Evolutionary conservation across 106 monocot genomes (phyloP).

Genomic region (Chionographis japonica): DNA sequence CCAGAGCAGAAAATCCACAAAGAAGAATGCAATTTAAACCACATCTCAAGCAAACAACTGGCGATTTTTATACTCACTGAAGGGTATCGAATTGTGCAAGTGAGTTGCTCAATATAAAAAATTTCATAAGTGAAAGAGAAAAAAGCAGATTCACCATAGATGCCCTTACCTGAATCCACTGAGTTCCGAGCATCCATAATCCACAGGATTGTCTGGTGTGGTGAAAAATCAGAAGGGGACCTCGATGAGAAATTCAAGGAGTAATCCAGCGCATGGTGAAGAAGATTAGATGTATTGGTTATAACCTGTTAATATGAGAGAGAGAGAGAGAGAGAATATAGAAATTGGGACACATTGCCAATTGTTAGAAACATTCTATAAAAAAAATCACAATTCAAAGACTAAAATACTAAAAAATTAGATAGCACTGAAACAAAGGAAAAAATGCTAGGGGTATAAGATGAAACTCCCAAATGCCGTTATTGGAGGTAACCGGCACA

Average conservation of each 20-base stretch:
- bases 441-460: too few relatives aligned
- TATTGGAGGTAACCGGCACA: too few relatives aligned
- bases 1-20: conserved; percentile 58
- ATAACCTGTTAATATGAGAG: conserved; percentile 23
- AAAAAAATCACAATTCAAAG: too few relatives aligned
- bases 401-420: too few relatives aligned
- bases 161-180: conserved; percentile 46
- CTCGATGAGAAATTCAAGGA: conserved; percentile 68
- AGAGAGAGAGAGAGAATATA: neutral
- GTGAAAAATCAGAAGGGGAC: conserved; percentile 53
- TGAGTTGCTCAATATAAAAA: neutral
- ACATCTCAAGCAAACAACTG: conserved; percentile 60
- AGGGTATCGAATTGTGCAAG: neutral
- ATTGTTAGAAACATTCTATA: neutral
- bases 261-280: conserved; percentile 48
- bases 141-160: neutral
- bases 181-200: conserved; percentile 54
- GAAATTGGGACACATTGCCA: neutral
- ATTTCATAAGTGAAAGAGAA: neutral
- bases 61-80: conserved; percentile 41
- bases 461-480: too few relatives aligned
- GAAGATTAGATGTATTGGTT: conserved; percentile 15
- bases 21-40: conserved; percentile 80
- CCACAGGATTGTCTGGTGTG: conserved; percentile 74
- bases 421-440: too few relatives aligned